Evolutionary conservation across 345 rosid genomes (phyloP).

Genomic region (Rhodomyrtus tomentosa): DNA sequence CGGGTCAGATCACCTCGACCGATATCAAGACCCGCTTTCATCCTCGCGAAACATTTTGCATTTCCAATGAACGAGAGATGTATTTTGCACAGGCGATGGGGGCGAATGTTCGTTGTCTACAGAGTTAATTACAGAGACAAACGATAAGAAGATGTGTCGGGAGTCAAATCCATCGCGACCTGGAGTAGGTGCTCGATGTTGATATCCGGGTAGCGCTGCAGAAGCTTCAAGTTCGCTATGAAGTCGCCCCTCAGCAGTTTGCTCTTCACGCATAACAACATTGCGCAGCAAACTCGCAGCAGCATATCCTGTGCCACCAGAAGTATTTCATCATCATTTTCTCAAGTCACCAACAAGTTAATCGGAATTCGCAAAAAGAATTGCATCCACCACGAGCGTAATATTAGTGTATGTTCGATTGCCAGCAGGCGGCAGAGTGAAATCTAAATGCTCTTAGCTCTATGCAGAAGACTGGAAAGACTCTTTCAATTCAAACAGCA

Average conservation of each 20-base stretch:
- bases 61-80: neutral
- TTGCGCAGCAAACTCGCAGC: constrained; percentile 55
- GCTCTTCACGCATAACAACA: constrained; percentile 48
- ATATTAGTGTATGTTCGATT: neutral
- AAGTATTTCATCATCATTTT: neutral
- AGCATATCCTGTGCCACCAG: constrained; percentile 55
- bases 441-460: neutral
- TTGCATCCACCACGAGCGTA: neutral
- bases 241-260: constrained; percentile 49
- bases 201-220: constrained; percentile 54
- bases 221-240: constrained; percentile 45
- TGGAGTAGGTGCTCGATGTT: constrained; percentile 42
- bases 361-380: neutral
- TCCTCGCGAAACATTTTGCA: neutral
- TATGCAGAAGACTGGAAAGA: neutral
- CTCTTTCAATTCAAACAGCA: neutral
- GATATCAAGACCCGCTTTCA: neutral
- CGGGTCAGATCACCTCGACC: neutral
- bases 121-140: constrained; percentile 4
- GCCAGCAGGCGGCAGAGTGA: neutral
- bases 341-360: neutral
- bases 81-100: neutral
- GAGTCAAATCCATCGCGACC: constrained; percentile 45
- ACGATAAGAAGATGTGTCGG: constrained; percentile 30
- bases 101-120: neutral